These are phyloP conservation scores for Trametes elegans DNA, from an alignment of 768 basidiomycete genomes.

Conservation along the genomic window DNA sequence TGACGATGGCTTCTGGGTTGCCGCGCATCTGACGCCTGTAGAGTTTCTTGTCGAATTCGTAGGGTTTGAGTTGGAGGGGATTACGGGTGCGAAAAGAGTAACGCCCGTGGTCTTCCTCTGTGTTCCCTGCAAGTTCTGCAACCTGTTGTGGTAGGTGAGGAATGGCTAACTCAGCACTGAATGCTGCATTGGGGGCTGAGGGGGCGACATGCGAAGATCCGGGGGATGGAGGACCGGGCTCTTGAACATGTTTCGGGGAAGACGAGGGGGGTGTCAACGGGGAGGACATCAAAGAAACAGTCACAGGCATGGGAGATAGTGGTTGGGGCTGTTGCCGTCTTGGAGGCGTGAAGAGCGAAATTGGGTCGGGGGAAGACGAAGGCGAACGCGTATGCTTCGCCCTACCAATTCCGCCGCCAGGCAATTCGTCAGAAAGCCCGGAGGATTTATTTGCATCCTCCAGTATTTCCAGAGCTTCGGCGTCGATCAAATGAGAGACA, in stretches of 20 bases:
- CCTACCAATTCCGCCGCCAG: no score
- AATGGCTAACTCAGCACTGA: no score
- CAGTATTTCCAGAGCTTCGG: no score
- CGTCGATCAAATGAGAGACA: no score
- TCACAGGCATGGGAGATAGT: no score
- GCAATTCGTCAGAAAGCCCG: no score
- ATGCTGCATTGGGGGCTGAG: no score
- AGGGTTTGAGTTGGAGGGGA: constrained; percentile 59
- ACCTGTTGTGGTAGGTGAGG: no score
- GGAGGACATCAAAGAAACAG: neutral
- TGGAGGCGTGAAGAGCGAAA: constrained; percentile 15
- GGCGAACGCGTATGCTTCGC: neutral
- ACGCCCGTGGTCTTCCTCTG: constrained; percentile 24
- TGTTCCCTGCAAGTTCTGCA: neutral
- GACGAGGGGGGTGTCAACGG: constrained; percentile 15
- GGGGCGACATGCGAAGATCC: neutral
- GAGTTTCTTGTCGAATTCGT: constrained; percentile 48
- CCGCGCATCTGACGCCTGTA: constrained; percentile 52
- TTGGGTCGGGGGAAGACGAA: constrained; percentile 15
- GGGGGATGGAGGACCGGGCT: neutral
- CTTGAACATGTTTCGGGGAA: neutral
- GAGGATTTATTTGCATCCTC: no score
- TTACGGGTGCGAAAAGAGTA: constrained; percentile 58
- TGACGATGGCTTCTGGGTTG: constrained; percentile 70
- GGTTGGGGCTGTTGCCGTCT: neutral